Evolutionary conservation across 805 yeast species (phyloP).

Genomic region (Saccharomycopsis sp.): DNA sequence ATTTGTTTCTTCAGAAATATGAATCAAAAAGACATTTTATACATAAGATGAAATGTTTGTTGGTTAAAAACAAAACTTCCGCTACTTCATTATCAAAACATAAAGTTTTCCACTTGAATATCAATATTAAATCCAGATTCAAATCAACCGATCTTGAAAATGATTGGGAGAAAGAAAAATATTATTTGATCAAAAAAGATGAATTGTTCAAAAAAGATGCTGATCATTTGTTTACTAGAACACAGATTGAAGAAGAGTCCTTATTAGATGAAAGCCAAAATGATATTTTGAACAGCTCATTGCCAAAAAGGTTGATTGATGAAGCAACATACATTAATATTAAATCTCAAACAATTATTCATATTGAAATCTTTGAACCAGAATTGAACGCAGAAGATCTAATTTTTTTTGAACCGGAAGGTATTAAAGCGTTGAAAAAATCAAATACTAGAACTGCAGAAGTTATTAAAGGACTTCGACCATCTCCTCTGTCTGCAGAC

Average conservation of each 20-base stretch:
- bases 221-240: not conserved
- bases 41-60: not conserved
- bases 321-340: conserved; percentile 37
- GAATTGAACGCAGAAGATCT: conserved; percentile 34
- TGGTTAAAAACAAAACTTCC: not conserved
- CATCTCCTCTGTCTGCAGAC: too few species aligned
- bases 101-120: conserved; percentile 6
- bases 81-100: not conserved
- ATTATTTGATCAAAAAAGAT: conserved; percentile 2
- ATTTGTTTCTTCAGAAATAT: not conserved
- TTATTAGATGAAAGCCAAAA: not conserved
- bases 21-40: not conserved
- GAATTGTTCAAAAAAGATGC: not conserved
- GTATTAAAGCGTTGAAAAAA: conserved; percentile 42
- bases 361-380: conserved; percentile 42
- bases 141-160: not conserved
- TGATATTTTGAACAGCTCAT: conserved; percentile 24
- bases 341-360: conserved; percentile 35
- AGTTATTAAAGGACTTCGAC: too few species aligned
- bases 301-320: conserved; percentile 33
- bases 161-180: conserved; percentile 1
- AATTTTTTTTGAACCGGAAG: conserved; percentile 34
- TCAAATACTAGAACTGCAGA: conserved; percentile 19
- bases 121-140: conserved; percentile 2
- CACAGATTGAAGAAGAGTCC: not conserved